A percentile compares a stretch with the other conserved stretches of the same genome.
Evolutionary conservation across 1,139 yeast genomes (phyloP).

Genomic region (Candida dubliniensis): DNA sequence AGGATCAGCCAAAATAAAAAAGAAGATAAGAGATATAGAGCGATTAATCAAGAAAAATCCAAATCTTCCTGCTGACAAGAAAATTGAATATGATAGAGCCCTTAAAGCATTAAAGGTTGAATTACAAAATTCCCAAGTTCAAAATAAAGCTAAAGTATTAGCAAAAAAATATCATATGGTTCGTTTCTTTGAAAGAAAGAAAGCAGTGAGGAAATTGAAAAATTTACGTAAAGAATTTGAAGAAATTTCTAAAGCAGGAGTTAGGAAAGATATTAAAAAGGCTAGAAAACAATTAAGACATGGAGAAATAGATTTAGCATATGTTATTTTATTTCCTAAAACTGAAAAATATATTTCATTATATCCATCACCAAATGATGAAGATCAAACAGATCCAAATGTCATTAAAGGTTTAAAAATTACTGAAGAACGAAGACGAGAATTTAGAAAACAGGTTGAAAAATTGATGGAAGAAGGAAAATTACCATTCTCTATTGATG

Average conservation of each 20-base stretch:
- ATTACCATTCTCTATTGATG: constrained; percentile 60
- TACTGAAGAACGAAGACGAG: constrained; percentile 52
- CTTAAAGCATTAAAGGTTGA: constrained; percentile 71
- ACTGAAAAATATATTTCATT: constrained; percentile 79
- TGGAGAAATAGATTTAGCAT: constrained; percentile 72
- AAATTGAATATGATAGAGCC: constrained; percentile 84
- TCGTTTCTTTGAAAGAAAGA: constrained; percentile 85
- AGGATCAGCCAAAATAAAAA: constrained; percentile 61
- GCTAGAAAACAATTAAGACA: constrained; percentile 54
- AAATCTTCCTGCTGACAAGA: constrained; percentile 70
- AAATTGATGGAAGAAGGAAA: constrained; percentile 49
- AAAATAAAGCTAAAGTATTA: constrained; percentile 53
- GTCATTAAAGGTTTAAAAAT: constrained; percentile 45
- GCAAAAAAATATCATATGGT: constrained; percentile 93
- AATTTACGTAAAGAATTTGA: constrained; percentile 55
- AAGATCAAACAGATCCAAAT: constrained; percentile 30
- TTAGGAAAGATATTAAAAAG: constrained; percentile 53
- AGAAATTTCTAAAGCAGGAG: constrained; percentile 38
- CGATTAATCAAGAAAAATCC: constrained; percentile 60
- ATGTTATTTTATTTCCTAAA: constrained; percentile 76
- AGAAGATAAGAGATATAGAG: constrained; percentile 83
- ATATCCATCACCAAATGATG: constrained; percentile 49
- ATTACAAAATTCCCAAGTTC: constrained; percentile 52
- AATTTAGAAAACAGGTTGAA: constrained; percentile 52
- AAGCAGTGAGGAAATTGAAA: constrained; percentile 75